Conservation (phyloP, 495 filamentous ascomycete species). For the Daldinia concentrica region DNA sequence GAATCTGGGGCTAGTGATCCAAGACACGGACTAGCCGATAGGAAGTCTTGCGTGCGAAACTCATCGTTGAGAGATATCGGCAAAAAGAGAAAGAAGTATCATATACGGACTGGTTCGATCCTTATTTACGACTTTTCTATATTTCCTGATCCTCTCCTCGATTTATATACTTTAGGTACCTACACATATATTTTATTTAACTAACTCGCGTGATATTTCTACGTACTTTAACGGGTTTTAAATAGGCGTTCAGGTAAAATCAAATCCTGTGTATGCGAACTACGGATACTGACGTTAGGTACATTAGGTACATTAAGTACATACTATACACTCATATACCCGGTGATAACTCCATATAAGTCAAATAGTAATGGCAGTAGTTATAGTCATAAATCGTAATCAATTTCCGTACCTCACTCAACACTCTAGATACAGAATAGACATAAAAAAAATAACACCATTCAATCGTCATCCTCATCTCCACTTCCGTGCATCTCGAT, state of each 20-base stretch:
- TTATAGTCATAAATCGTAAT: constrained; percentile 39
- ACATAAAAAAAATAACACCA: constrained; percentile 1
- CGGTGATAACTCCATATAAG: neutral
- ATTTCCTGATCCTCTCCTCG: too few relatives aligned
- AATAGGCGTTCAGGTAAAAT: too few relatives aligned
- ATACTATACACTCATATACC: neutral
- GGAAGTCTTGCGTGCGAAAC: neutral
- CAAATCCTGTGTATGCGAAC: too few relatives aligned
- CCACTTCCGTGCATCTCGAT: neutral
- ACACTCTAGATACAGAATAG: constrained; percentile 35
- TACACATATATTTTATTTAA: too few relatives aligned
- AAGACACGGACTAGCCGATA: neutral
- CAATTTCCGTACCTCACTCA: constrained; percentile 35
- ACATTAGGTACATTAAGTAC: neutral
- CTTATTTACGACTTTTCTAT: neutral
- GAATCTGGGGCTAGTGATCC: neutral
- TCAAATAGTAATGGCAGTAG: neutral
- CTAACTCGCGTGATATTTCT: too few relatives aligned
- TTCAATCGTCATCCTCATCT: constrained; percentile 18
- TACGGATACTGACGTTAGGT: neutral
- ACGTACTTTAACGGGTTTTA: too few relatives aligned
- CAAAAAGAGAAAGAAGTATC: neutral
- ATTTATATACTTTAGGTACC: too few relatives aligned
- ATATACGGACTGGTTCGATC: neutral
- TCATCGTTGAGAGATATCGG: neutral